These are phyloP conservation scores for Rutidosis leptorrhynchoides DNA, from an alignment of 129 eudicot species.

Conservation along the genomic window DNA sequence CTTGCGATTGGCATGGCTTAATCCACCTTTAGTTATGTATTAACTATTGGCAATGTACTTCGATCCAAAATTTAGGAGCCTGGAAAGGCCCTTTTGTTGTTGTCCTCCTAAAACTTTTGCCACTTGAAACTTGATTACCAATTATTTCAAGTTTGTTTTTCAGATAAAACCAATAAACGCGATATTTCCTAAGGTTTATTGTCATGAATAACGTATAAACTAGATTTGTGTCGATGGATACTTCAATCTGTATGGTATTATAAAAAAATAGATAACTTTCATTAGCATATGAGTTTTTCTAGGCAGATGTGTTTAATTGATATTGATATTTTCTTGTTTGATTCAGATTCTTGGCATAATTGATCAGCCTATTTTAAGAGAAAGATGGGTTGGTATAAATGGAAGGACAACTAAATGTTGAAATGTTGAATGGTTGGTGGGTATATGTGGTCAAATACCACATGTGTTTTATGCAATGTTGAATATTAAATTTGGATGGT, in stretches of 20 bases:
- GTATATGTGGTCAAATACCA: too few species aligned
- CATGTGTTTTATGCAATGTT: too few species aligned
- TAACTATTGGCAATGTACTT: neutral
- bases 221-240: neutral
- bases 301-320: slow-evolving; percentile 13
- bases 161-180: neutral
- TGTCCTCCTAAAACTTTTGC: neutral
- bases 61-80: neutral
- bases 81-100: neutral
- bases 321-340: slow-evolving; percentile 23
- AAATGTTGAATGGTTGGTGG: too few species aligned
- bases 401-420: slow-evolving; percentile 79
- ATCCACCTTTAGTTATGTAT: neutral
- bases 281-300: neutral
- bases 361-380: slow-evolving; percentile 84
- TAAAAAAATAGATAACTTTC: neutral
- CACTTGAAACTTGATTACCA: neutral
- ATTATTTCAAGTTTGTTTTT: neutral
- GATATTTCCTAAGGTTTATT: neutral
- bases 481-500: too few species aligned
- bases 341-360: slow-evolving; percentile 84
- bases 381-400: slow-evolving; percentile 82
- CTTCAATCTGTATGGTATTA: neutral
- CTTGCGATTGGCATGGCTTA: neutral
- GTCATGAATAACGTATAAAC: neutral